A percentile compares a stretch with the other conserved stretches of the same genome.
Evolutionary conservation across 805 yeast species (phyloP).

Genomic region (Grigorovia transvaalensis): DNA sequence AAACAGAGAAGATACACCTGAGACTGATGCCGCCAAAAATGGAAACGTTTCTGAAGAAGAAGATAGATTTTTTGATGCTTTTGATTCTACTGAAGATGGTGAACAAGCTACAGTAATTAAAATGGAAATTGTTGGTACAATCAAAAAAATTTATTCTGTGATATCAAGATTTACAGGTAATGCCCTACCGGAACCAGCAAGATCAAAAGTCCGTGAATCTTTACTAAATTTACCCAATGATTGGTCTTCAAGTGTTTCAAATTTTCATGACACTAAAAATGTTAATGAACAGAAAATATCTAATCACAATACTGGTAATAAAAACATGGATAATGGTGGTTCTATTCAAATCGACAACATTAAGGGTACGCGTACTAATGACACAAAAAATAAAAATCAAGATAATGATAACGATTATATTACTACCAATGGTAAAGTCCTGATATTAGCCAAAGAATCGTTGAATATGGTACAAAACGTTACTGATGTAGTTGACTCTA

Average conservation of each 20-base stretch:
- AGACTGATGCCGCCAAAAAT: constrained; percentile 2
- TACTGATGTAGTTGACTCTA: constrained; percentile 75
- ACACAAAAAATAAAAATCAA: background rate
- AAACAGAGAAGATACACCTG: background rate
- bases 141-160: constrained; percentile 75
- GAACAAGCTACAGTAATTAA: constrained; percentile 40
- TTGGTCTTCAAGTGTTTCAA: constrained; percentile 43
- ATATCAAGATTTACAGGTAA: constrained; percentile 78
- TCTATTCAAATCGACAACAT: background rate
- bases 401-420: constrained; percentile 8
- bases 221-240: constrained; percentile 64
- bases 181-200: constrained; percentile 66
- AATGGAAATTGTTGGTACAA: constrained; percentile 77
- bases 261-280: constrained; percentile 6
- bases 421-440: constrained; percentile 56
- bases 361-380: constrained; percentile 5
- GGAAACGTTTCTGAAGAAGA: constrained; percentile 17
- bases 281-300: background rate
- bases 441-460: constrained; percentile 80
- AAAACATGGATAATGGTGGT: constrained; percentile 1
- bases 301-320: background rate
- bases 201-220: constrained; percentile 70
- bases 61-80: constrained; percentile 28
- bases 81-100: constrained; percentile 17
- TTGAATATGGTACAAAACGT: constrained; percentile 77